Percentiles rank a stretch among this genome's conserved stretches.
phyloP scores from a whole-genome alignment of 306 rosid species.

The Malus orientalis region DNA sequence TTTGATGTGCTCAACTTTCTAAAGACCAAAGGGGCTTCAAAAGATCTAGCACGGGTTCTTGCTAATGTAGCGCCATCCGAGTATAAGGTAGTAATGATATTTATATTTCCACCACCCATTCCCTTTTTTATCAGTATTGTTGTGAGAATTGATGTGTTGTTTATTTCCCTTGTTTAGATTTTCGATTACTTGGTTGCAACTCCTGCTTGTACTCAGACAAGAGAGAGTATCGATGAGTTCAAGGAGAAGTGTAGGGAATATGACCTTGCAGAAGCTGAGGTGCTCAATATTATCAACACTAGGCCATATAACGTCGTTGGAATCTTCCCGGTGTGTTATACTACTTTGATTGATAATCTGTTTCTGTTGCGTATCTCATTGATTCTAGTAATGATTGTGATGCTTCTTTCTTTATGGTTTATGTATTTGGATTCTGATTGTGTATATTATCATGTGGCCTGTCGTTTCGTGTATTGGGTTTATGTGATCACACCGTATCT shows the following conservation, averaged over 20 bases:
- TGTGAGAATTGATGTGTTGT: neutral
- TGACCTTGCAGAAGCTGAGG: conserved; percentile 64
- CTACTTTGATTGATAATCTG: neutral
- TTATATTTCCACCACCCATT: neutral
- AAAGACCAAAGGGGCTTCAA: conserved; percentile 61
- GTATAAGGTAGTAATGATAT: conserved; percentile 46
- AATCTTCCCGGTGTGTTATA: conserved; percentile 31
- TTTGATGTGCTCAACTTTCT: conserved; percentile 69
- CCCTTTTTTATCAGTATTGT: neutral
- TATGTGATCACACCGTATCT: neutral
- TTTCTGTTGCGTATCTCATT: neutral
- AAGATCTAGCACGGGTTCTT: conserved; percentile 54
- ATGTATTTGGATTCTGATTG: neutral
- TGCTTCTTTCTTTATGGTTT: neutral
- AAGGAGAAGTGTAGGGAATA: conserved; percentile 31
- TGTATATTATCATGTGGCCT: neutral
- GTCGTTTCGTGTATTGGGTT: neutral
- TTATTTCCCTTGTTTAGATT: conserved; percentile 27
- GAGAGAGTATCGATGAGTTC: conserved; percentile 44
- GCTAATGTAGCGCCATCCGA: conserved; percentile 57
- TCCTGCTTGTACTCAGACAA: conserved; percentile 49
- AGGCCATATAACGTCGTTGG: conserved; percentile 48
- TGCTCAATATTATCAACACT: conserved; percentile 60
- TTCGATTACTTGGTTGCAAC: conserved; percentile 60
- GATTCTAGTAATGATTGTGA: neutral